phyloP scores from a whole-genome alignment of 192 early-diverging fungal genomes.

The Linnemannia zychae region DNA sequence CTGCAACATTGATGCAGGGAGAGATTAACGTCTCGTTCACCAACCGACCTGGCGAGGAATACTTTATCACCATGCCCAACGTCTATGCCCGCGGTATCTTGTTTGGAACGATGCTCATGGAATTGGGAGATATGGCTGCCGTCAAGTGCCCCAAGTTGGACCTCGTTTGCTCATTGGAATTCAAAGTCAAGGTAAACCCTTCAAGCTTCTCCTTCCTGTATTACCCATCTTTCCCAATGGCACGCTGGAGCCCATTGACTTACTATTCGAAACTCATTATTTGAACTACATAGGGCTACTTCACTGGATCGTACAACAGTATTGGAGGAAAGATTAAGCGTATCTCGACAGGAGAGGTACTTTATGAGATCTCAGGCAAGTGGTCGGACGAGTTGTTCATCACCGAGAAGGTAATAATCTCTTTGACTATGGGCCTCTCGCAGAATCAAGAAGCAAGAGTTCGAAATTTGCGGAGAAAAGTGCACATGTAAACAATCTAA shows the following conservation, averaged over 20 bases:
- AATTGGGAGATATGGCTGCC: conserved; percentile 86
- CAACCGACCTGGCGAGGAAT: conserved; percentile 78
- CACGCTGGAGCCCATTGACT: not conserved
- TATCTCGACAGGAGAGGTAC: conserved; percentile 76
- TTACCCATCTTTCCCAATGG: not conserved
- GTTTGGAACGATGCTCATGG: conserved; percentile 95
- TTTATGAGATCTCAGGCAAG: conserved; percentile 89
- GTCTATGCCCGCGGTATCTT: conserved; percentile 94
- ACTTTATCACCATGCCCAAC: conserved; percentile 90
- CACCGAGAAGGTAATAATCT: conserved; percentile 56
- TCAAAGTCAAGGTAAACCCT: conserved; percentile 84
- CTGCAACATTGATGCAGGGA: conserved; percentile 91
- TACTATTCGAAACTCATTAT: not conserved
- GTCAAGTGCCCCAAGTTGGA: conserved; percentile 82
- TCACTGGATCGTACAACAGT: conserved; percentile 81
- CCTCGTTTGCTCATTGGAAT: conserved; percentile 87
- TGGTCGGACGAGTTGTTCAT: conserved; percentile 87
- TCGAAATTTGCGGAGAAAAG: not conserved
- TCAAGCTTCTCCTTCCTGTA: not conserved
- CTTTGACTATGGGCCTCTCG: not conserved
- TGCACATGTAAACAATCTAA: not conserved
- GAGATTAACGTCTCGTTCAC: conserved; percentile 73
- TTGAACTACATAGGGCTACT: conserved; percentile 70
- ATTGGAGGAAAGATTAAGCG: conserved; percentile 87
- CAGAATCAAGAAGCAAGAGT: not conserved